phyloP scores from a whole-genome alignment of 352 stramenopile genomes.

The Globisporangium spiculum region DNA sequence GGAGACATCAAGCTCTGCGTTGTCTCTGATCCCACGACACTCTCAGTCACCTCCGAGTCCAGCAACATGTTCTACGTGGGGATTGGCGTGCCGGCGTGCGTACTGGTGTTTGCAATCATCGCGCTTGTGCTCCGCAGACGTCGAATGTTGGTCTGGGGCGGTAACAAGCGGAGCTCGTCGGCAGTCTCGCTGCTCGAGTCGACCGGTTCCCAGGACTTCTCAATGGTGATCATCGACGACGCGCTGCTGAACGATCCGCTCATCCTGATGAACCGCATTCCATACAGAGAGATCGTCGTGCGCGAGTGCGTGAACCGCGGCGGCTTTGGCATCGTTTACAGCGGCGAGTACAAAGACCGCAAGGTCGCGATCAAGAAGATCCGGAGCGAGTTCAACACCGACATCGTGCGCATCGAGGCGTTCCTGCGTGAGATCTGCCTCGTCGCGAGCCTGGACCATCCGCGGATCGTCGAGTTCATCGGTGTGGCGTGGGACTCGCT shows the following conservation, averaged over 20 bases:
- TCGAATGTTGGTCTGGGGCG: not conserved
- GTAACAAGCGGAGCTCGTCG: not conserved
- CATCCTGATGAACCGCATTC: conserved; percentile 18
- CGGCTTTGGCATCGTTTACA: conserved; percentile 28
- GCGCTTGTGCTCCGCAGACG: not conserved
- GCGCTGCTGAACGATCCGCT: conserved; percentile 17
- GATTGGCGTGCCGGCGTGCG: not conserved
- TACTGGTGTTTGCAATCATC: not conserved
- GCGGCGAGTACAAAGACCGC: conserved; percentile 19
- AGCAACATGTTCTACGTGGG: not conserved
- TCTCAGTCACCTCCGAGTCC: not conserved
- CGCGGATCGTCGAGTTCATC: not conserved
- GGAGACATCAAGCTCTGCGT: conserved; percentile 1
- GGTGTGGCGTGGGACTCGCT: not conserved
- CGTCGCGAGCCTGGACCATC: conserved; percentile 23
- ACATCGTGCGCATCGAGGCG: conserved; percentile 23
- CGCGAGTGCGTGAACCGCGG: conserved; percentile 17
- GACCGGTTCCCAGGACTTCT: conserved; percentile 3
- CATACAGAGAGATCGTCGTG: conserved; percentile 12
- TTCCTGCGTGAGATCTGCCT: conserved; percentile 29
- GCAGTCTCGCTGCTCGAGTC: not conserved
- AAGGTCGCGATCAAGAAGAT: conserved; percentile 29
- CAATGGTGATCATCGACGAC: conserved; percentile 6
- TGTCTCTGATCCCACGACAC: not conserved
- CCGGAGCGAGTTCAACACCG: conserved; percentile 13